Conservation (phyloP, 805 yeast genomes). For the Saturnispora galanensis region DNA sequence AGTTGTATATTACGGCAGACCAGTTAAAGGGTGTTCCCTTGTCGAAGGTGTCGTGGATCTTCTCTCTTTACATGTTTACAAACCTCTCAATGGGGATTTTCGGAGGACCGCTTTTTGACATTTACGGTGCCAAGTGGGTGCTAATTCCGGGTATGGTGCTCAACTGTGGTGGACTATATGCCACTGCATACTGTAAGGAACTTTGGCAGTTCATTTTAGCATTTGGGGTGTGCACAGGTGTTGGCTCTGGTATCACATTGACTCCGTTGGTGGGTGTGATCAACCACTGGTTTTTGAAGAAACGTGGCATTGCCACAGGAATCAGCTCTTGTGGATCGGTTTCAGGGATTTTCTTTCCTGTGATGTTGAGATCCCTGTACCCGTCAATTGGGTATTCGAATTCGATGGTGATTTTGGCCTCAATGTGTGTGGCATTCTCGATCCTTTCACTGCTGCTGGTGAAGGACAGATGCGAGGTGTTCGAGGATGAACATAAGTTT, state of each 20-base stretch:
- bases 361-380: conserved; percentile 41
- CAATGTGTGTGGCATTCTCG: conserved; percentile 35
- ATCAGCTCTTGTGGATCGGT: conserved; percentile 41
- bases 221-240: conserved; percentile 47
- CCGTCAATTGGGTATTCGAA: conserved; percentile 42
- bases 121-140: conserved; percentile 45
- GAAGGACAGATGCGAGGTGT: conserved; percentile 31
- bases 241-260: conserved; percentile 51
- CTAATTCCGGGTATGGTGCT: conserved; percentile 39
- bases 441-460: conserved; percentile 29
- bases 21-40: conserved; percentile 39
- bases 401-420: conserved; percentile 44
- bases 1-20: conserved; percentile 49
- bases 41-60: conserved; percentile 56
- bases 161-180: conserved; percentile 18
- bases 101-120: conserved; percentile 47
- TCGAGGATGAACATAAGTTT: conserved; percentile 16
- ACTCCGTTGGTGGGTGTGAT: conserved; percentile 55
- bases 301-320: conserved; percentile 48
- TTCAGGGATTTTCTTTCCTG: conserved; percentile 45
- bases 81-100: conserved; percentile 34
- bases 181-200: conserved; percentile 36
- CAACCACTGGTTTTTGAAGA: conserved; percentile 55
- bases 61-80: conserved; percentile 46
- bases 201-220: conserved; percentile 56